phyloP scores from a whole-genome alignment of 805 yeast species.

The Metschnikowia corniflorae region DNA sequence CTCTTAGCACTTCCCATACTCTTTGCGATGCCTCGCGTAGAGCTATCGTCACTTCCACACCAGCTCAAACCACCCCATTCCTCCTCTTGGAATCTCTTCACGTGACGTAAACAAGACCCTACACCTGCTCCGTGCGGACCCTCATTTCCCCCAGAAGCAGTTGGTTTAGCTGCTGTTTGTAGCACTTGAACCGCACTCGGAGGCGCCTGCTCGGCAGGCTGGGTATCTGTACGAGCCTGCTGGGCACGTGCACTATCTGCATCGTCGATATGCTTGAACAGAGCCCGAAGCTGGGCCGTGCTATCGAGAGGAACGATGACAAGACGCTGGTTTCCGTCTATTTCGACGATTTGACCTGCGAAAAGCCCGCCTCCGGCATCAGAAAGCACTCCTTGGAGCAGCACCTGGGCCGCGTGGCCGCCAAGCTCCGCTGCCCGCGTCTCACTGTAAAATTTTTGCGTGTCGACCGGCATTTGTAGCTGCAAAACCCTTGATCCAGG shows the following conservation, averaged over 20 bases:
- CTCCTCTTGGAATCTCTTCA: slow-evolving; percentile 41
- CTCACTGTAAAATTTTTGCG: slow-evolving; percentile 62
- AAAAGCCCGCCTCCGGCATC: slow-evolving; percentile 46
- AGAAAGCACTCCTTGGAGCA: slow-evolving; percentile 67
- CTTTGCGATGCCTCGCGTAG: slow-evolving; percentile 16
- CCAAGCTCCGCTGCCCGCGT: slow-evolving; percentile 65
- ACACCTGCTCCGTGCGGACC: slow-evolving; percentile 29
- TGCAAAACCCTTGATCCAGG: slow-evolving; percentile 62
- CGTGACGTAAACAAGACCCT: slow-evolving; percentile 39
- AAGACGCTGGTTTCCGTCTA: slow-evolving; percentile 34
- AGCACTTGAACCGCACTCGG: slow-evolving; percentile 36
- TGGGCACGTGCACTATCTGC: slow-evolving; percentile 43
- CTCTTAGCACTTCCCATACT: no score
- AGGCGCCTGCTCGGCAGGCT: slow-evolving; percentile 16
- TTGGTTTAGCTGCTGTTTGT: slow-evolving; percentile 38
- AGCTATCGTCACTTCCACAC: slow-evolving; percentile 20
- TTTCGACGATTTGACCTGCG: slow-evolving; percentile 28
- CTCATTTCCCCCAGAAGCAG: slow-evolving; percentile 19
- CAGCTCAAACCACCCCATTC: slow-evolving; percentile 35
- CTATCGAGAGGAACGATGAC: slow-evolving; percentile 63
- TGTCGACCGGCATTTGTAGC: slow-evolving; percentile 72
- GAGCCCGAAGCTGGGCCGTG: slow-evolving; percentile 76
- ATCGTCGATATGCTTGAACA: slow-evolving; percentile 74
- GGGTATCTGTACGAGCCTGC: slow-evolving; percentile 36
- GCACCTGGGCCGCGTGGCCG: slow-evolving; percentile 52